phyloP scores from a whole-genome alignment of 257 asterid genomes.

The Pogostemon cablin region DNA sequence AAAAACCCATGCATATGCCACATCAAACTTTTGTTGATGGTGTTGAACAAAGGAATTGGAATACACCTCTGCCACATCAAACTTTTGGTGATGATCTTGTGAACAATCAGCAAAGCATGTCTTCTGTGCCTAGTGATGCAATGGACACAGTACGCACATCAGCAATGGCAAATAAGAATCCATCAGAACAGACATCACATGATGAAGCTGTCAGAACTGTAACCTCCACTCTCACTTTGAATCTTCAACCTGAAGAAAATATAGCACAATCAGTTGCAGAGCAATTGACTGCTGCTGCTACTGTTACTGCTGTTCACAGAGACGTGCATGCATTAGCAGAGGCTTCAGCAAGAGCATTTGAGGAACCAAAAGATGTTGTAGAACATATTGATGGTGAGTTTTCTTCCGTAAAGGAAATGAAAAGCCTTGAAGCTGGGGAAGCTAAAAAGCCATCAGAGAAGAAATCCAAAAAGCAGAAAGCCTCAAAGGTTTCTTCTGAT shows the following conservation, averaged over 20 bases:
- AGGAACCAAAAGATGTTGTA: conserved; percentile 39
- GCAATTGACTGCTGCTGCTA: conserved; percentile 27
- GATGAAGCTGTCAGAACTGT: conserved; percentile 38
- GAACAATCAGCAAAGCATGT: conserved; percentile 39
- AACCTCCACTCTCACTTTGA: conserved; percentile 35
- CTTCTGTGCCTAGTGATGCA: conserved; percentile 31
- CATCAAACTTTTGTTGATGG: conserved; percentile 50
- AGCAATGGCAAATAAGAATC: conserved; percentile 35
- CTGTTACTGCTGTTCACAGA: conserved; percentile 23
- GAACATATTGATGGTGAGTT: conserved; percentile 43
- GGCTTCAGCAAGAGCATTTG: conserved; percentile 35
- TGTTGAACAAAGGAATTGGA: conserved; percentile 46
- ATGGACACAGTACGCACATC: conserved; percentile 35
- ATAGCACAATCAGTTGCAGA: conserved; percentile 39
- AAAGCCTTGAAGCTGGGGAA: conserved; percentile 51
- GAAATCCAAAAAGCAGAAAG: conserved; percentile 85
- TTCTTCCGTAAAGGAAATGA: conserved; percentile 51
- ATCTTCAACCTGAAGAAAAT: conserved; percentile 39
- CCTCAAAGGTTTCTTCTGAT: conserved; percentile 62
- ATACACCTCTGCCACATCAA: conserved; percentile 30
- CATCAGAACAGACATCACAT: conserved; percentile 37
- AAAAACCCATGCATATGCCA: conserved; percentile 50
- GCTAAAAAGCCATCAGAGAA: conserved; percentile 69
- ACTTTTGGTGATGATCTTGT: conserved; percentile 35
- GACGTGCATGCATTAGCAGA: conserved; percentile 37